Base-by-base conservation (phyloP, 495 filamentous ascomycete species). In the Alectoria sarmentosa region DNA sequence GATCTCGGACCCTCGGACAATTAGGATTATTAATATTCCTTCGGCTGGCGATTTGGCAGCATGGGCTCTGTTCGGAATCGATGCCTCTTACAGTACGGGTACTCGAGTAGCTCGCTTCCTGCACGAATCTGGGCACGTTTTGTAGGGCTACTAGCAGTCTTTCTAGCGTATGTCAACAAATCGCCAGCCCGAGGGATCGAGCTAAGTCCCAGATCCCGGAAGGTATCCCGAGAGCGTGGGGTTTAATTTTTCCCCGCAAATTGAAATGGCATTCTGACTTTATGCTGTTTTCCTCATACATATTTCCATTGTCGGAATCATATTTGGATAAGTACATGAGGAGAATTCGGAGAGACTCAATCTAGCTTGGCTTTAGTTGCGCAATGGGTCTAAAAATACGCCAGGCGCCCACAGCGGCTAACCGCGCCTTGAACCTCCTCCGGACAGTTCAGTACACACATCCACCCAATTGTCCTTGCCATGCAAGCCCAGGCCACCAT, bases 401-500 rank as follows among this genome's bases (percentile, higher is more conserved):
- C 63, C 78, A 88, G 62, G 77, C 84, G 64, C 79, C 82, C 64
- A 81, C 91, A 70, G 84, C 88, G 66, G 91, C 93, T 62, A 79
- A 83, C 55, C 79, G 88, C 67, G 92, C 94, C n/a, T 73, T 86
- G 66, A 90, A 83, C 70, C 85, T 98, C 60, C 85, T 98, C 61
- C 86, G 90, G 60, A 90, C 94, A 41, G 82, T 98, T 19, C 92
- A 96, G 76, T 95, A 87, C 74, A 87, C 89, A 0, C 92, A 96
- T 74, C 92, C 91, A 1, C 91, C 91, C 8, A 84, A 81, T 15
- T 98, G 95, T 69, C 94, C 95, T 4, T 98, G 95, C 77, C 94
- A 98, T 73, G 86, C 88, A 38, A 96, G 92, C 73, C 90, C 91
- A 44, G 80, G 79, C 34, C 85, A 90, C 65, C 84, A 89, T 69